Percentiles rank a stretch among this genome's conserved stretches.
Evolutionary conservation across 148 eudicot species (phyloP).

Genomic region (Silene latifolia): DNA sequence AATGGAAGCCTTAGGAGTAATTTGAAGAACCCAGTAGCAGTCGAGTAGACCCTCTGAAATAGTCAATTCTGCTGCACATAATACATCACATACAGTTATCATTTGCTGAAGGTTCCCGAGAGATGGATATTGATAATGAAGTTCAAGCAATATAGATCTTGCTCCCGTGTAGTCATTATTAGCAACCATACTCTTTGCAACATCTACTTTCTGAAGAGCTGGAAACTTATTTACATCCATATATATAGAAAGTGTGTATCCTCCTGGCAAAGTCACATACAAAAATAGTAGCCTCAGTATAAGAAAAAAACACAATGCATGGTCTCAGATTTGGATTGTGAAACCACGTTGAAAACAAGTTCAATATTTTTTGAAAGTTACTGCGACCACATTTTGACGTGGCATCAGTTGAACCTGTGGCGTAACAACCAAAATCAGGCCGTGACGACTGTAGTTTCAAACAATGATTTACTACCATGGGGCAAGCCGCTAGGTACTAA

Average conservation of each 20-base stretch:
- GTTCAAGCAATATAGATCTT: constrained; percentile 43
- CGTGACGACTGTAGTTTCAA: too few species aligned
- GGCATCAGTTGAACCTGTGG: neutral
- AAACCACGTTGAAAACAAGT: too few species aligned
- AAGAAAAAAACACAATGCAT: neutral
- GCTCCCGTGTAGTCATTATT: constrained; percentile 41
- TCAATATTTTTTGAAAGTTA: neutral
- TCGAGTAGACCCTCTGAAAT: constrained; percentile 40
- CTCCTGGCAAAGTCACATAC: neutral
- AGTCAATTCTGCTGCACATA: constrained; percentile 39
- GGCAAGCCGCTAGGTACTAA: too few species aligned
- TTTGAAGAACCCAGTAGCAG: constrained; percentile 56
- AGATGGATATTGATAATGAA: constrained; percentile 40
- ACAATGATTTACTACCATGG: too few species aligned
- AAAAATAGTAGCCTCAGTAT: neutral
- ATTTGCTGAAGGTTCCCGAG: constrained; percentile 29
- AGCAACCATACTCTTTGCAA: constrained; percentile 42
- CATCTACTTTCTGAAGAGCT: constrained; percentile 42
- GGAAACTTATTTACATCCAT: constrained; percentile 22
- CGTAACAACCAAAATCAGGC: neutral
- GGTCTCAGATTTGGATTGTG: too few species aligned
- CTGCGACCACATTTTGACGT: neutral
- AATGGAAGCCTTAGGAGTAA: constrained; percentile 41
- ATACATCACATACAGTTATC: constrained; percentile 47
- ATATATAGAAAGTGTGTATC: constrained; percentile 3